These are phyloP conservation scores for Borealophlyctis nickersoniae DNA, from an alignment of 192 early-diverging fungal genomes.

Conservation along the genomic window DNA sequence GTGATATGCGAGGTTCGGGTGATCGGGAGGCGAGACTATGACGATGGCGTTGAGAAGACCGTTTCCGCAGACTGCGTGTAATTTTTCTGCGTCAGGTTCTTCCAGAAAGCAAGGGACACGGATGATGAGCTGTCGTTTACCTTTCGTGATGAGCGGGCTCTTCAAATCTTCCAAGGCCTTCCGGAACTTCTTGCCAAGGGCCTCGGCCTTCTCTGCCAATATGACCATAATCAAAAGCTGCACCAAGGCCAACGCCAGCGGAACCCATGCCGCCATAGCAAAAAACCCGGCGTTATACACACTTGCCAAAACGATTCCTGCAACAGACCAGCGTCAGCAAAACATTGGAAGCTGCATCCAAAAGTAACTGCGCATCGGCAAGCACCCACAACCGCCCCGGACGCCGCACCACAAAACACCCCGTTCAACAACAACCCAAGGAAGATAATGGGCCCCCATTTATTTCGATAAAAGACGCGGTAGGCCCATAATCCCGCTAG, in stretches of 20 bases:
- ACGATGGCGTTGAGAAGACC: constrained; percentile 96
- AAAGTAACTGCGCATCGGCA: not conserved
- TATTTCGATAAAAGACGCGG: constrained; percentile 46
- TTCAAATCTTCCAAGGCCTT: constrained; percentile 69
- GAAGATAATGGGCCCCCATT: constrained; percentile 32
- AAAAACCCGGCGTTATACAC: constrained; percentile 63
- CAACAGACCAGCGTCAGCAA: too few relatives aligned
- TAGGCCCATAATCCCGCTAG: constrained; percentile 57
- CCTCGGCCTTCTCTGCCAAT: constrained; percentile 72
- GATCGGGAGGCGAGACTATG: too few relatives aligned
- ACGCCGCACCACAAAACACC: constrained; percentile 36
- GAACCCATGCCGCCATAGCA: constrained; percentile 71
- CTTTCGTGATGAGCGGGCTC: constrained; percentile 62
- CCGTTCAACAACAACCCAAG: constrained; percentile 39
- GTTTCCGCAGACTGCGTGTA: constrained; percentile 79
- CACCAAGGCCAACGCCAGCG: constrained; percentile 65
- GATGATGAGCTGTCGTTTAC: constrained; percentile 5
- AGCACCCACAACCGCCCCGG: constrained; percentile 45
- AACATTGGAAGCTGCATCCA: too few relatives aligned
- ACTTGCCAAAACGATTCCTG: constrained; percentile 55
- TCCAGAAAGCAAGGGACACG: not conserved
- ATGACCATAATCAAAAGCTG: constrained; percentile 63
- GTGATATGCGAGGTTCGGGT: constrained; percentile 90
- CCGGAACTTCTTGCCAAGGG: constrained; percentile 86
- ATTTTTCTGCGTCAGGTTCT: too few relatives aligned